Evolutionary conservation across 495 filamentous ascomycete species (phyloP).

Genomic region (Penicillium crystallinum): DNA sequence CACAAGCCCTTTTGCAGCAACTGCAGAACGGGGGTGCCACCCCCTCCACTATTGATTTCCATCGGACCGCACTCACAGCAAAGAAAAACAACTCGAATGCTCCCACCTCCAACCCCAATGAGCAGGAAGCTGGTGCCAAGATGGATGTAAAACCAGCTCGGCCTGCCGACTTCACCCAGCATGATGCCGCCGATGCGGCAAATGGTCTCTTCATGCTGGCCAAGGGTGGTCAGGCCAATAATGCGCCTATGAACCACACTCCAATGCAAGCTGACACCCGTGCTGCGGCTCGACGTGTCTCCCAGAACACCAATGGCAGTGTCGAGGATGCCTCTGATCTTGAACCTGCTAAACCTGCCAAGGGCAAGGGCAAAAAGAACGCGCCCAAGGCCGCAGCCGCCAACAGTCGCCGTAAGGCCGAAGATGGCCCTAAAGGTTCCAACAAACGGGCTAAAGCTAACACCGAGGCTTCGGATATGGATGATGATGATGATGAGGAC

Average conservation of each 20-base stretch:
- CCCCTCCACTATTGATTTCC: conserved; percentile 87
- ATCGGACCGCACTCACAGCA: conserved; percentile 81
- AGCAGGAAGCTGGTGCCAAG: conserved; percentile 42
- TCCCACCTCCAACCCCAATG: conserved; percentile 48
- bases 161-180: conserved; percentile 60
- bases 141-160: conserved; percentile 49
- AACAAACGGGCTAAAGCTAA: conserved; percentile 68
- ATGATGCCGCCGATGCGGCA: conserved; percentile 89
- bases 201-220: conserved; percentile 93
- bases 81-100: conserved; percentile 56
- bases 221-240: conserved; percentile 53
- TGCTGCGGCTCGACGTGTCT: conserved; percentile 26
- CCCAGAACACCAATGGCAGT: conserved; percentile 33
- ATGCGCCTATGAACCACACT: conserved; percentile 34
- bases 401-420: conserved; percentile 73
- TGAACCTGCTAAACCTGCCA: conserved; percentile 58
- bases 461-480: conserved; percentile 50
- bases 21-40: conserved; percentile 79
- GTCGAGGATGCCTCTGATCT: conserved; percentile 63
- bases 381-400: conserved; percentile 41
- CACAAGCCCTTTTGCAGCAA: conserved; percentile 71
- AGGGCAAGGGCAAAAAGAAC: conserved; percentile 67
- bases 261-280: conserved; percentile 27
- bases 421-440: conserved; percentile 63
- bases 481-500: conserved; percentile 47